A percentile compares a stretch with the other conserved stretches of the same genome.
Evolutionary conservation across 805 yeast species (phyloP).

Genomic region (Cyberlindnera misumaiensis): DNA sequence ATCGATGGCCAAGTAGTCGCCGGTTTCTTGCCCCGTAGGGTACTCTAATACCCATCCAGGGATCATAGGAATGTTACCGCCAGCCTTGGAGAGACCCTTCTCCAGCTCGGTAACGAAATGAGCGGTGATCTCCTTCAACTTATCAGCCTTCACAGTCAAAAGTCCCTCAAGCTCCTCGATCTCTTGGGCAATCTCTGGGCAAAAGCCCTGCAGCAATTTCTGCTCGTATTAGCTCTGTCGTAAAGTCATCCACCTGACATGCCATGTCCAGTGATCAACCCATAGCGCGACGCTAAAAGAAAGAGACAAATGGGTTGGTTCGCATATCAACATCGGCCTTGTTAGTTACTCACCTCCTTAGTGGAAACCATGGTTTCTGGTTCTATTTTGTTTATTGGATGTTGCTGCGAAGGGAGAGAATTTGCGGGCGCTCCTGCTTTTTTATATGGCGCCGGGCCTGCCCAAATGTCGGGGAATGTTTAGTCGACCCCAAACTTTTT

Average conservation of each 20-base stretch:
- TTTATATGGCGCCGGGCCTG: neutral
- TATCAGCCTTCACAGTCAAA: conserved; percentile 56
- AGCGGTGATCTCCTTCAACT: conserved; percentile 57
- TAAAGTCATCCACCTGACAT: too few relatives aligned
- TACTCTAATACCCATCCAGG: conserved; percentile 94
- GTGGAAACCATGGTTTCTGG: neutral
- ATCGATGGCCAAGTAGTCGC: conserved; percentile 88
- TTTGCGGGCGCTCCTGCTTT: neutral
- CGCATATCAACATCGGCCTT: too few relatives aligned
- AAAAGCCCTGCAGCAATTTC: conserved; percentile 40
- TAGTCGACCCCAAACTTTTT: neutral
- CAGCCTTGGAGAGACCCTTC: conserved; percentile 68
- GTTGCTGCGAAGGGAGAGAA: neutral
- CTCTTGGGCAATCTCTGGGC: conserved; percentile 52
- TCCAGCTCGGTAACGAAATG: conserved; percentile 76
- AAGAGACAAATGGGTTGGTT: too few relatives aligned
- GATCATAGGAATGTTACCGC: conserved; percentile 93
- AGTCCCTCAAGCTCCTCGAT: conserved; percentile 50
- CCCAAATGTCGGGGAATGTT: neutral
- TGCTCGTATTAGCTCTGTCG: neutral
- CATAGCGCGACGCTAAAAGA: too few relatives aligned
- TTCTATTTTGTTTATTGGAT: neutral
- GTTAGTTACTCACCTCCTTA: neutral
- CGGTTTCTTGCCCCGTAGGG: conserved; percentile 89
- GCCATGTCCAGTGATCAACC: too few relatives aligned